Evolutionary conservation across 805 yeast species (phyloP), one percentile per base, ranked within the genome.

Genomic region (Starmerella etchellsii): DNA sequence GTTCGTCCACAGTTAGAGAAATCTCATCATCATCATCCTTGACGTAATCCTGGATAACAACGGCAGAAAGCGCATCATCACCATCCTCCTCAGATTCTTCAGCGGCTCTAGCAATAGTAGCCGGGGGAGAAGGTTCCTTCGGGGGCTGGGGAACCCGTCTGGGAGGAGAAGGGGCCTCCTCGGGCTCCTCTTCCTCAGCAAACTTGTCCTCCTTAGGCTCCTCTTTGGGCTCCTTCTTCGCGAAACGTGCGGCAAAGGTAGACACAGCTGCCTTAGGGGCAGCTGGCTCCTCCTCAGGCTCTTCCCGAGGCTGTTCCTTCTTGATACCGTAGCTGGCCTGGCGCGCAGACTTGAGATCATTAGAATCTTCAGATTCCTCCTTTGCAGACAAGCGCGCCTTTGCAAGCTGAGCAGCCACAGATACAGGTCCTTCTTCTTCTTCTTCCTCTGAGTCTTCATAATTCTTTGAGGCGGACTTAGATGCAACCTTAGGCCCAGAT

Each of bases 11-110:
- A 16, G 49, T 63, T 36, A 81, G 71, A 0, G 68, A 68, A 38
- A 81, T 72, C 57, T 81, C 93, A 52, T 81, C 78, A 40, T 78
- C 87, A 53, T 80, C 93, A 46, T 74, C 83, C 53, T 75, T 73
- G 49, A 67, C 77, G 58, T 84, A 91, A 55, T 77, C 51, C 29
- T 40, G 35, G 26, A 38, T 79, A 4, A 91, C 97, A 45, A 73
- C 58, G 2, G 96, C 98, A 26, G 67, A 59, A 10, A 59, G 54
- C 16, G 52, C 53, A 14, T 35, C 33, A 14, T 34, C 48, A 14
- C 31, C 40, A 43, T 4, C 43, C 35, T 18, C 41, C 36, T 15
- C 26, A 40, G 49, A 49, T 18, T 53, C 34, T 23, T 43, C 50
- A 14, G 49, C 42, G 6, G 37, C 40, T 7, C 31, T 9, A 13